These are phyloP conservation scores for Scutellaria baicalensis DNA, from an alignment of 257 asterid species.

Conservation along the genomic window DNA sequence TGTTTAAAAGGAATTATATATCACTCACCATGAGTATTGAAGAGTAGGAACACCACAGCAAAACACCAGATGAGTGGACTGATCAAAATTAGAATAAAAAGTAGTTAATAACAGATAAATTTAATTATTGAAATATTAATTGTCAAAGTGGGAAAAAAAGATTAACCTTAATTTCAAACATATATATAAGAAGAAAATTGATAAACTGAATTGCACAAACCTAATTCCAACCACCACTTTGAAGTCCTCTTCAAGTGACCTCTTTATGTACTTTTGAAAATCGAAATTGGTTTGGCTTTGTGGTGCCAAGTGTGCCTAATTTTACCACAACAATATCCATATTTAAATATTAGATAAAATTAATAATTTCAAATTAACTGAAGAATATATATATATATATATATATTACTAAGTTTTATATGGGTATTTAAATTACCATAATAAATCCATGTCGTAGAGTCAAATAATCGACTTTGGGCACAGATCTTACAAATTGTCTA, in stretches of 20 bases:
- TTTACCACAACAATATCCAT: too few species aligned
- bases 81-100: slow-evolving; percentile 3
- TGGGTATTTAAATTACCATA: slow-evolving; percentile 28
- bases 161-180: neutral
- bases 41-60: slow-evolving; percentile 77
- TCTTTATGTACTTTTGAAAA: slow-evolving; percentile 74
- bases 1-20: neutral
- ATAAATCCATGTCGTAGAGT: slow-evolving; percentile 88
- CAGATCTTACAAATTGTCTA: slow-evolving; percentile 81
- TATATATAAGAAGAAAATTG: neutral
- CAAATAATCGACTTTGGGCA: slow-evolving; percentile 77
- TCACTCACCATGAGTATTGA: slow-evolving; percentile 81
- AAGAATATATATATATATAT: too few species aligned
- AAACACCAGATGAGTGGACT: slow-evolving; percentile 85
- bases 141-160: neutral
- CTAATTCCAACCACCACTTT: slow-evolving; percentile 96
- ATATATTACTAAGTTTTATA: too few species aligned
- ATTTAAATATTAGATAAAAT: too few species aligned
- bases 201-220: slow-evolving; percentile 27
- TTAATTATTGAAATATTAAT: neutral
- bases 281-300: slow-evolving; percentile 68
- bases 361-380: too few species aligned
- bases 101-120: neutral
- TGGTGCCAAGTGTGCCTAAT: slow-evolving; percentile 93
- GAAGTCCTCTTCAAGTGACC: slow-evolving; percentile 91